These are phyloP conservation scores for Spathaspora girioi DNA, from an alignment of 805 yeast species.

Conservation along the genomic window DNA sequence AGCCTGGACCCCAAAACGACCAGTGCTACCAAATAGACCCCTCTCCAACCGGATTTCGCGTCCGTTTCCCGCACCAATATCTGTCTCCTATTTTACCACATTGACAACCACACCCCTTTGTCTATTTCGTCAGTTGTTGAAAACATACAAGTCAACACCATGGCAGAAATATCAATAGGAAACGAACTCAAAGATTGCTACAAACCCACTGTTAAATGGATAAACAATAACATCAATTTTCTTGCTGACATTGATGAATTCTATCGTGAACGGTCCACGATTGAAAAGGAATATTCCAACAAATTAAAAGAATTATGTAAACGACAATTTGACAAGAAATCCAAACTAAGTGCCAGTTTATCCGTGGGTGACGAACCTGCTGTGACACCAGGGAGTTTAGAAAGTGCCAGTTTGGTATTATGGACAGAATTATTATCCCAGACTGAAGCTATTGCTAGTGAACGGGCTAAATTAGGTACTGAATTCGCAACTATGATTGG, in stretches of 20 bases:
- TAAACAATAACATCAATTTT: constrained; percentile 68
- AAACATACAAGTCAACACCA: constrained; percentile 3
- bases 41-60: too few relatives aligned
- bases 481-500: constrained; percentile 61
- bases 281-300: constrained; percentile 80
- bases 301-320: constrained; percentile 61
- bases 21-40: too few relatives aligned
- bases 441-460: constrained; percentile 75
- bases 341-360: constrained; percentile 59
- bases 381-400: constrained; percentile 92
- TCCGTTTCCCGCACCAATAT: background rate
- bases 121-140: too few relatives aligned
- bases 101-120: background rate
- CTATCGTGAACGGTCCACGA: constrained; percentile 74
- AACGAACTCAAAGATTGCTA: constrained; percentile 78
- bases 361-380: constrained; percentile 91
- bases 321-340: constrained; percentile 73
- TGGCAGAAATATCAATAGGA: constrained; percentile 47
- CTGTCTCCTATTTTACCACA: background rate
- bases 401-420: constrained; percentile 78
- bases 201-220: constrained; percentile 78
- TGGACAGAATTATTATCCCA: constrained; percentile 88
- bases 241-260: constrained; percentile 75
- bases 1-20: too few relatives aligned
- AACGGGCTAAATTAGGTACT: constrained; percentile 53